phyloP scores from a whole-genome alignment of 2,329 filamentous ascomycete species.

The Raffaelea arxii region DNA sequence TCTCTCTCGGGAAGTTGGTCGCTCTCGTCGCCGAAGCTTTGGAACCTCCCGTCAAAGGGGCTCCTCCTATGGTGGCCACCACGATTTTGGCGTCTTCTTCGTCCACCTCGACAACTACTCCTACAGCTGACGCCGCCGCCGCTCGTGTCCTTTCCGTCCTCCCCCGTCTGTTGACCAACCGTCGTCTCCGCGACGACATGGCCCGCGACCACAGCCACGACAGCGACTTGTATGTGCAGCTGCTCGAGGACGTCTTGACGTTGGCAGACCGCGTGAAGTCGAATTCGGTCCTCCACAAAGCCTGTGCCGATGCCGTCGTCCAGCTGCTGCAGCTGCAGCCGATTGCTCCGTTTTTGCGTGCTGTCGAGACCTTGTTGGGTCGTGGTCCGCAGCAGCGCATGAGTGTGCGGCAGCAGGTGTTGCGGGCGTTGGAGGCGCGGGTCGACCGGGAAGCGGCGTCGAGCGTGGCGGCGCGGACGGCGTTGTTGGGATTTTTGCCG shows the following conservation, averaged over 20 bases:
- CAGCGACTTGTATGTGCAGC: slow-evolving; percentile 58
- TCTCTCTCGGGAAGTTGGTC: slow-evolving; percentile 68
- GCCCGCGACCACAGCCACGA: slow-evolving; percentile 47
- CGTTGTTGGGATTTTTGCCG: slow-evolving; percentile 69
- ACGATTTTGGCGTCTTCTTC: slow-evolving; percentile 63
- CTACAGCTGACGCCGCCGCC: slow-evolving; percentile 37
- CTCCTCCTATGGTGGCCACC: slow-evolving; percentile 63
- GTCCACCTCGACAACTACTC: no score
- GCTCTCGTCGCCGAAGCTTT: slow-evolving; percentile 67
- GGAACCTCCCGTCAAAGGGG: slow-evolving; percentile 53
- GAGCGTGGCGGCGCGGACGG: slow-evolving; percentile 56
- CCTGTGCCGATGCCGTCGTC: slow-evolving; percentile 62
- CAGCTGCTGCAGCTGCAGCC: slow-evolving; percentile 78
- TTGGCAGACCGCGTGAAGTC: slow-evolving; percentile 51
- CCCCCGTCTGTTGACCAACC: slow-evolving; percentile 48
- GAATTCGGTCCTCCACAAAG: slow-evolving; percentile 32
- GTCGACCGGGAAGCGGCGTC: slow-evolving; percentile 64
- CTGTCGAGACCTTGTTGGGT: slow-evolving; percentile 72
- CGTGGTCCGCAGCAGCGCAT: slow-evolving; percentile 66
- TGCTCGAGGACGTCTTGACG: slow-evolving; percentile 55
- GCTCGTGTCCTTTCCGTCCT: slow-evolving; percentile 46
- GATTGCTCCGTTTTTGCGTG: slow-evolving; percentile 79
- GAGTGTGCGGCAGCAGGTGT: slow-evolving; percentile 67
- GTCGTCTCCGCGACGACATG: slow-evolving; percentile 46
- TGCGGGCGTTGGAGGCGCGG: slow-evolving; percentile 70